phyloP scores from a whole-genome alignment of 345 rosid species.

The Aegle marmelos region DNA sequence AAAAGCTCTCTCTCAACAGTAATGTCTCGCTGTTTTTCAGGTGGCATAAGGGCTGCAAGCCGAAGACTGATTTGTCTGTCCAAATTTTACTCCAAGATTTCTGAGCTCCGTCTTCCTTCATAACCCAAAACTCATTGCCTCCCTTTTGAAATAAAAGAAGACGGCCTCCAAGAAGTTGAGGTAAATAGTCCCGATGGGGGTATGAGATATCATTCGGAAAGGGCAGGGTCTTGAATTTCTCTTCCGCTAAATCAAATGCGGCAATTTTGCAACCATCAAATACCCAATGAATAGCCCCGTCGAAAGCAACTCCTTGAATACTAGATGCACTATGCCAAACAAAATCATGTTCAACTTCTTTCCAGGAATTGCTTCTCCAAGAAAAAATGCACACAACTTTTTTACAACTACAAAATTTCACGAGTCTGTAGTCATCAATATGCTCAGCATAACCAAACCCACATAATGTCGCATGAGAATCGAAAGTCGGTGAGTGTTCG shows the following conservation, averaged over 20 bases:
- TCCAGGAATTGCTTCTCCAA: background rate
- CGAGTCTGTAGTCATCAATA: background rate
- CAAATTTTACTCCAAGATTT: background rate
- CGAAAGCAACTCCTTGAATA: background rate
- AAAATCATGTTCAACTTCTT: no score
- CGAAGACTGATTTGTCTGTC: background rate
- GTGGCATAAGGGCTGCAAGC: no score
- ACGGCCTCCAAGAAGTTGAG: background rate
- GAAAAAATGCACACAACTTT: no score
- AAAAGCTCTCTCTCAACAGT: no score
- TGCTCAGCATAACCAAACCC: background rate
- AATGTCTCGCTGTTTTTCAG: no score
- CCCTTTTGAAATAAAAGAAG: background rate
- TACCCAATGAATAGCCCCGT: background rate
- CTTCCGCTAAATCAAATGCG: background rate
- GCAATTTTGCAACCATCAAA: background rate
- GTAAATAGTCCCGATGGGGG: background rate
- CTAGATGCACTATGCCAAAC: no score
- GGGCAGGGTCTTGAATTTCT: background rate
- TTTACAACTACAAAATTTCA: background rate
- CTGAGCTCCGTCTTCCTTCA: background rate
- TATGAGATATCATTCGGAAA: background rate
- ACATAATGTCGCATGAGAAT: background rate
- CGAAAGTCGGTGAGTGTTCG: background rate
- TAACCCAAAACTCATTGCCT: background rate